These are phyloP conservation scores for Monilinia fructicola DNA, from an alignment of 2,329 filamentous ascomycete genomes.

Conservation along the genomic window DNA sequence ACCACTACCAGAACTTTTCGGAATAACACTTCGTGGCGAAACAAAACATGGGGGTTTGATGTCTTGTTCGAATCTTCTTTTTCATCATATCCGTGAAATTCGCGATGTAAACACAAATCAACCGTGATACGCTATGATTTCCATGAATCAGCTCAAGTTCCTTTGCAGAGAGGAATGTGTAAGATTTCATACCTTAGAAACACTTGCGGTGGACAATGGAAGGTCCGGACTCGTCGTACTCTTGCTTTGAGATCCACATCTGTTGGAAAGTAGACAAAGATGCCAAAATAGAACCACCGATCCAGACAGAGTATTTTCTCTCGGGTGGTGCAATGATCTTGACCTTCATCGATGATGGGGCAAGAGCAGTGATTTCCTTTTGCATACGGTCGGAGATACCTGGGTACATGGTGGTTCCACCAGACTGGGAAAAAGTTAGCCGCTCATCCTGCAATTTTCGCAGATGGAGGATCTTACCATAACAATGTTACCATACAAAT, in stretches of 20 bases:
- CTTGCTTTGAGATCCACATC: constrained; percentile 99
- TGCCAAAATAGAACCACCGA: constrained; percentile 99
- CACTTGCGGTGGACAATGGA: constrained; percentile 99
- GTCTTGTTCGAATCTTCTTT: constrained; percentile 38
- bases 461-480: constrained; percentile 69
- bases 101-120: constrained; percentile 39
- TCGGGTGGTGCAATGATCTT: constrained; percentile 99
- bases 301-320: constrained; percentile 99
- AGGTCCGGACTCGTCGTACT: constrained; percentile 99
- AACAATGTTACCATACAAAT: constrained; percentile 99
- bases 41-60: constrained; percentile 36
- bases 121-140: constrained; percentile 29
- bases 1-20: constrained; percentile 42
- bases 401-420: constrained; percentile 99
- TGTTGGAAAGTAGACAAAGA: constrained; percentile 99
- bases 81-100: constrained; percentile 41
- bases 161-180: not conserved
- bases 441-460: not conserved
- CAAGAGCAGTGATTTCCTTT: constrained; percentile 99
- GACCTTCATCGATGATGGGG: constrained; percentile 99
- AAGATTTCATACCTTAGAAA: constrained; percentile 76
- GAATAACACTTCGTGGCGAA: constrained; percentile 38
- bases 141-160: not conserved
- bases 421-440: constrained; percentile 64
- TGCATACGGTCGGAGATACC: constrained; percentile 99